These are phyloP conservation scores for Actinomucor elegans DNA, from an alignment of 371 early-diverging fungal species.

Conservation along the genomic window DNA sequence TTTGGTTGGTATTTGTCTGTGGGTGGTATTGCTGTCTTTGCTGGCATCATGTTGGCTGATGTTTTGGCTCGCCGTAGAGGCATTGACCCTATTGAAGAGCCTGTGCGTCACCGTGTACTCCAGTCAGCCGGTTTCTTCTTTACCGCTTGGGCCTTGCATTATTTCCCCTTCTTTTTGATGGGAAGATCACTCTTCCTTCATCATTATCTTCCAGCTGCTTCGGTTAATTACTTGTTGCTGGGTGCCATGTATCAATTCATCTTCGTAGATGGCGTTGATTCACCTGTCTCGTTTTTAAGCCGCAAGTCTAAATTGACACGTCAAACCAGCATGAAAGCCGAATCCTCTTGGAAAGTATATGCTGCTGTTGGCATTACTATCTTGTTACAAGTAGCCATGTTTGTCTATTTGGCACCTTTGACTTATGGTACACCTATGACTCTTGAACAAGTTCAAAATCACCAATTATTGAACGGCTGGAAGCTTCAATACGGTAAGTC, in stretches of 20 bases:
- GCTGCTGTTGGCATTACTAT: conserved; percentile 46
- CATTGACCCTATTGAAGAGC: conserved; percentile 62
- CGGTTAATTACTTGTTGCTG: conserved; percentile 76
- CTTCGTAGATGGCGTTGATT: conserved; percentile 61
- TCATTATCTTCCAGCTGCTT: conserved; percentile 94
- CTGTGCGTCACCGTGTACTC: conserved; percentile 60
- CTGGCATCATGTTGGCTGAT: conserved; percentile 58
- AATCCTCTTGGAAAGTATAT: conserved; percentile 24
- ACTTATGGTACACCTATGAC: conserved; percentile 68
- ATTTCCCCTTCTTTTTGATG: conserved; percentile 95
- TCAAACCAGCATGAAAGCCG: conserved; percentile 29
- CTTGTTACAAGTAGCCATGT: conserved; percentile 45
- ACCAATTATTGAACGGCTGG: conserved; percentile 77
- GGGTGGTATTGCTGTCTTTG: conserved; percentile 58
- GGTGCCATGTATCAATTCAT: conserved; percentile 70
- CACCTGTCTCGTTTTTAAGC: conserved; percentile 49
- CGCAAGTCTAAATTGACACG: conserved; percentile 26
- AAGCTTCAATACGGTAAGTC: conserved; percentile 80
- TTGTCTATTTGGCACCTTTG: conserved; percentile 63
- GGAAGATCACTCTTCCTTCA: conserved; percentile 95
- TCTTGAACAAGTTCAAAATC: conserved; percentile 56
- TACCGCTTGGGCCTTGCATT: conserved; percentile 88
- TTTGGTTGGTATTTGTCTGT: conserved; percentile 87
- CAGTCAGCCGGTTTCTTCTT: conserved; percentile 81
- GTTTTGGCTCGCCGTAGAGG: conserved; percentile 71